Evolutionary conservation across 129 eudicot genomes (phyloP), one percentile per base, ranked within the genome.

Genomic region (Sambucus nigra): DNA sequence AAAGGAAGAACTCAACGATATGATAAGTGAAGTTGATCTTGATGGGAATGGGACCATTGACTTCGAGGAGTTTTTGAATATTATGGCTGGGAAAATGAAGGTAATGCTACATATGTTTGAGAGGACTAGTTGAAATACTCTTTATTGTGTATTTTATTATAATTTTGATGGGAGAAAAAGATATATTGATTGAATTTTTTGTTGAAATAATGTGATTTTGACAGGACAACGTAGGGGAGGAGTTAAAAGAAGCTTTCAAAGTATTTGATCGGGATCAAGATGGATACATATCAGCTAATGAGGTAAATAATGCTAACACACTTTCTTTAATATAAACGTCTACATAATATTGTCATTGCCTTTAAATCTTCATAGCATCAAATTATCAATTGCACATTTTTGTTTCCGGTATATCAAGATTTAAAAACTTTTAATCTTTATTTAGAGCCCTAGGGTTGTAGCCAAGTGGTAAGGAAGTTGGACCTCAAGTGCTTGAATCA

Each of bases 201-300:
- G 2, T 40, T 40, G 46, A 40, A 0, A 1, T 53, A 2, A 53
- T 16, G 13, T 53, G 42, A 31, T 28, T 19, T 57, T 19, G 42
- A 39, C 56, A 86, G 95, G 93, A 86, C 17, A 77, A 76, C 25
- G 82, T 59, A 13, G 53, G 63, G 16, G 95, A 86, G 14, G 95
- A 86, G 71, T 55, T 86, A 16, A 82, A 82, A 60, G 95, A 86
- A 79, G 95, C 95, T 9, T 86, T 86, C 62, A 79, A 79, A 60
- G 95, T 86, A 2, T 87, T 87, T 27, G 94, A 87, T 58, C 57
- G 92, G 23, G 88, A 87, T 58, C 96, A 79, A 71, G 92, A 87
- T 71, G 94, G 96, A 35, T 87, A 70, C 68, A 82, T 87, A 46
- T 87, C 96, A 39, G 77, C 88, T 0, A 65, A 65, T 25, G 96